Evolutionary conservation across 371 early-diverging fungal genomes (phyloP), one percentile per base, ranked within the genome.

Genomic region (Mucor sp.): DNA sequence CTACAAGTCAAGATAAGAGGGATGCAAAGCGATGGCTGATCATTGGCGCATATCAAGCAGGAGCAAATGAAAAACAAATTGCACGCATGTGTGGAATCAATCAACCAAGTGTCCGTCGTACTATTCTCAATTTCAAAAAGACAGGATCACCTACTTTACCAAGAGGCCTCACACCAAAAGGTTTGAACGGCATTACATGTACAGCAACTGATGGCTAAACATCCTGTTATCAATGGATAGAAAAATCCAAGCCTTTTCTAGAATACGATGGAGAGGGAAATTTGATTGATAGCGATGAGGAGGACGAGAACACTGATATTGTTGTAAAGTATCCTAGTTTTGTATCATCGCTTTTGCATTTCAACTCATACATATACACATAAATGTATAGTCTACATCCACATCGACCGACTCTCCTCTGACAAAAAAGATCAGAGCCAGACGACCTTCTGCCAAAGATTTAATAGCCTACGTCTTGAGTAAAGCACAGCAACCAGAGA

Each of bases 21-120:
- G 68, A 67, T 19, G 70, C 66, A 0, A 70, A 66, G 53, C 47
- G 70, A 32, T 83, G 83, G 83, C 68, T 80, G 27, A 74, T 79
- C 35, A 67, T 83, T 23, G 83, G 83, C n/a, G 83, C 83, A 37
- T 67, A 80, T 58, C 76, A 79, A 68, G 77, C 83, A 23, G 81
- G 83, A 39, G 83, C 81, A 12, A 68, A 69, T 50, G 75, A 77
- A 33, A 79, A 66, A 58, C 55, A 68, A 21, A 70, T 80, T 12
- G 79, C 78, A 30, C 74, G 76, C 30, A 73, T 83, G 35, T 65
- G 76, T 62, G 79, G 79, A 30, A 65, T 83, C 6, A 77, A 71
- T 25, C 71, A 64, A 21, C 66, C 72, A 3, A 73, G 75, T 25
- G 81, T 83, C 7, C 74, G 77, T 43, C 74, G 76, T 48, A 79